Conservation (phyloP, 768 basidiomycete genomes). For the Leccinellum luteum region DNA sequence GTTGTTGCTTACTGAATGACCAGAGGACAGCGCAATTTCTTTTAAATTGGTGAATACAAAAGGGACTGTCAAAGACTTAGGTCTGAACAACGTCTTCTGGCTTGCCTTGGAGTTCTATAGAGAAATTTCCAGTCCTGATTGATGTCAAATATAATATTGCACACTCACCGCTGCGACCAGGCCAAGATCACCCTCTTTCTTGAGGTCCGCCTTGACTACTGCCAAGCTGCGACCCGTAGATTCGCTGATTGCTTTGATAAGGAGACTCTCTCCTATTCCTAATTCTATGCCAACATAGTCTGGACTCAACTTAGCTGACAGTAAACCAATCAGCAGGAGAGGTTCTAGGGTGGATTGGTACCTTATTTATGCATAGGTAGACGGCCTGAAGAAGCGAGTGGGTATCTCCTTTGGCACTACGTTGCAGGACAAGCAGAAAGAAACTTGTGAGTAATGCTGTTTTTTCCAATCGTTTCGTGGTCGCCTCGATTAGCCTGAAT, state of each 20-base stretch:
- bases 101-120: conserved; percentile 87
- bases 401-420: conserved; percentile 72
- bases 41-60: conserved; percentile 87
- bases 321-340: neutral
- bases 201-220: conserved; percentile 86
- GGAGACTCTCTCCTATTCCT: conserved; percentile 91
- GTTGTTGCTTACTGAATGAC: conserved; percentile 63
- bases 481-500: conserved; percentile 87
- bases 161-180: conserved; percentile 86
- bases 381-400: conserved; percentile 82
- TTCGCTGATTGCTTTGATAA: conserved; percentile 94
- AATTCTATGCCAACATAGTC: conserved; percentile 95
- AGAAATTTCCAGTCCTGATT: neutral
- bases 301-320: conserved; percentile 68
- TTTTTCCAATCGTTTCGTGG: conserved; percentile 95
- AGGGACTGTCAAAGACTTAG: conserved; percentile 84
- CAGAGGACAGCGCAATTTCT: conserved; percentile 85
- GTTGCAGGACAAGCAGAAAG: conserved; percentile 83
- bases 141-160: neutral
- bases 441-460: conserved; percentile 85
- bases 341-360: conserved; percentile 36
- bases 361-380: conserved; percentile 95
- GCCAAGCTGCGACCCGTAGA: conserved; percentile 86
- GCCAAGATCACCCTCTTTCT: conserved; percentile 94
- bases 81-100: conserved; percentile 93